Base-by-base conservation (phyloP, 73 alveolate genomes). In the Stentor coeruleus region DNA sequence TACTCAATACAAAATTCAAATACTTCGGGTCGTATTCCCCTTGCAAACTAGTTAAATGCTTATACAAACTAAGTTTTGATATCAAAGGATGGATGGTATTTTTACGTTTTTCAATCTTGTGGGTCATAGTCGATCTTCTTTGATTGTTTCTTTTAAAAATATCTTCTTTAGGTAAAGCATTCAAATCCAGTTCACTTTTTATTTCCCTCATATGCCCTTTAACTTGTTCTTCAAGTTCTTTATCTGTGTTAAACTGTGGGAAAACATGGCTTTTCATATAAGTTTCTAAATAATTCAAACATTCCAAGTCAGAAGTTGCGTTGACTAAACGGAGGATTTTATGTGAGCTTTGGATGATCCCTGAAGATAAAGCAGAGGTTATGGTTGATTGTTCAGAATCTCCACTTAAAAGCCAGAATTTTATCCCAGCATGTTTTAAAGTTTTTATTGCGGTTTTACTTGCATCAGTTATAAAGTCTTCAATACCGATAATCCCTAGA, bases 351-450 rank as follows among this genome's bases (percentile, higher is more conserved):
- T 66, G 49, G n/a, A 31, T 26, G 0, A 66, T 20, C 37, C 79
- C 79, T 20, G 79, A 66, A 1, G 79, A 66, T 20, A 66, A 20
- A 20, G 79, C 36, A 66, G 79, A 20, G 37, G 40, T 20, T 20
- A 66, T 26, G 2, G 79, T 1, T 20, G 40, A 20, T 20, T 66
- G 49, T 66, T 20, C 79, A 0, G 79, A 66, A 2, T 66, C 79
- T 20, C 79, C 79, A 66, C 79, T 66, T 20, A 31, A 20, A 14
- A 66, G 42, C 41, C 79, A 66, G n/a, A 66, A 20, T 66, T 66
- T 66, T 20, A 66, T 66, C 33, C 79, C 79, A 26, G 79, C 79
- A 28, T 40, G 20, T 1, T 31, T 66, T 66, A 66, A 31, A 66
- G 37, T 20, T 33, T 33, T 66, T 31, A 66, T 66, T 20, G 79